A percentile compares a stretch with the other conserved stretches of the same genome.
Evolutionary conservation across 441 rosid genomes (phyloP).

Genomic region (Kokia cookei): DNA sequence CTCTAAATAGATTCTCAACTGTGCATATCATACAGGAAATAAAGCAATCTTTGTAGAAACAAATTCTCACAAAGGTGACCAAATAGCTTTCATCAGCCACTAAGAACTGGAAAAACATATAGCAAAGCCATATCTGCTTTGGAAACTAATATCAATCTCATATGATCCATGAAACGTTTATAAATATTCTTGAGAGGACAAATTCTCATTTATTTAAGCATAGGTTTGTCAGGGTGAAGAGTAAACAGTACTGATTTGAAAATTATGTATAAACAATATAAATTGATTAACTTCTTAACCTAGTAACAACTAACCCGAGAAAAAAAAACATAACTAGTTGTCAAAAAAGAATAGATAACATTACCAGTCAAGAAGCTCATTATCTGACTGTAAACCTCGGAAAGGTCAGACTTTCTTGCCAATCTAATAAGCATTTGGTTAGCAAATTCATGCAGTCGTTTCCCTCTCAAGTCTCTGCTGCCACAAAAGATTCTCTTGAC

Average conservation of each 20-base stretch:
- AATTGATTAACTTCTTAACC: not conserved
- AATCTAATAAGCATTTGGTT: conserved; percentile 56
- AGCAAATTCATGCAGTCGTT: conserved; percentile 70
- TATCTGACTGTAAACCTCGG: conserved; percentile 54
- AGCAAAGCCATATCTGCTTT: not conserved
- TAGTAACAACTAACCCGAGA: no score
- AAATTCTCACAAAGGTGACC: not conserved
- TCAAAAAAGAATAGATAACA: not conserved
- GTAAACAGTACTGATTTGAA: not conserved
- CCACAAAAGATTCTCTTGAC: conserved; percentile 76
- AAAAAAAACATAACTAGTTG: not conserved
- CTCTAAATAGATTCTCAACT: not conserved
- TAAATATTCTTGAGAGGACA: not conserved
- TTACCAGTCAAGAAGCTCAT: conserved; percentile 72
- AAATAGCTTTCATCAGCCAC: not conserved
- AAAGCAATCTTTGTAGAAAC: not conserved
- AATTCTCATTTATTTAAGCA: not conserved
- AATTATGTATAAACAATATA: not conserved
- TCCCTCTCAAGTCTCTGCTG: conserved; percentile 87
- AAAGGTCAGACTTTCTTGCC: conserved; percentile 52
- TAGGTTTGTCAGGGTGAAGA: not conserved
- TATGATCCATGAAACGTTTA: not conserved
- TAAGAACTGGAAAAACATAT: not conserved
- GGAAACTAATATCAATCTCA: not conserved
- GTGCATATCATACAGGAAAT: not conserved